Conservation (phyloP, 495 filamentous ascomycete genomes). For the Aspergillus mulundensis region DNA sequence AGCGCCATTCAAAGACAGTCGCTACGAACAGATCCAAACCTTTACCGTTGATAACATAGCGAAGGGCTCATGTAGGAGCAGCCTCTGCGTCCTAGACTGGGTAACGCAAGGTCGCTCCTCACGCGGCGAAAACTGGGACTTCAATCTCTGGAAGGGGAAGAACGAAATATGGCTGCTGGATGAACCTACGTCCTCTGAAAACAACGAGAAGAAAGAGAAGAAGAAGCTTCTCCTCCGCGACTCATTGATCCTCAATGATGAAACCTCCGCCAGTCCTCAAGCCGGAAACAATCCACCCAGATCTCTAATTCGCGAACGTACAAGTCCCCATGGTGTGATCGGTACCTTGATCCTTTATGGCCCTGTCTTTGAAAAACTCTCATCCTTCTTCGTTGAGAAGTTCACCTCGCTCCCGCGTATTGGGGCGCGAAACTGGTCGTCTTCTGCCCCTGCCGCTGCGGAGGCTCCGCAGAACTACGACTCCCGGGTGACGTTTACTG, state of each 20-base stretch:
- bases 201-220: constrained; percentile 15
- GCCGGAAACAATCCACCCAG: neutral
- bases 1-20: constrained; percentile 76
- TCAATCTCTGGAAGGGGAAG: constrained; percentile 67
- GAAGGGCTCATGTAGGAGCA: constrained; percentile 36
- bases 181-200: constrained; percentile 3
- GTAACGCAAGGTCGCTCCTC: constrained; percentile 82
- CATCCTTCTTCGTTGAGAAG: constrained; percentile 66
- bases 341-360: constrained; percentile 84
- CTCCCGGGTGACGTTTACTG: constrained; percentile 78
- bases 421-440: constrained; percentile 69
- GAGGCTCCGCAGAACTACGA: constrained; percentile 35
- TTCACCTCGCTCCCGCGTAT: constrained; percentile 76
- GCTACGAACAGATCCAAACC: constrained; percentile 76
- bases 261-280: constrained; percentile 29
- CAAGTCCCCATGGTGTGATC: constrained; percentile 55
- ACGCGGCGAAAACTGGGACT: constrained; percentile 86
- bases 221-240: constrained; percentile 74
- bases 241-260: constrained; percentile 66
- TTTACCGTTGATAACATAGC: constrained; percentile 64
- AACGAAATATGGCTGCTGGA: constrained; percentile 76
- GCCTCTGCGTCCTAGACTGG: constrained; percentile 86
- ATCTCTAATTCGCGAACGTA: constrained; percentile 38
- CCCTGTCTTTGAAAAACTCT: constrained; percentile 59
- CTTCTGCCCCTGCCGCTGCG: constrained; percentile 32